Percentiles rank a stretch among this genome's conserved stretches.
Conservation (phyloP, 257 asterid species). For the Lycium ferocissimum region DNA sequence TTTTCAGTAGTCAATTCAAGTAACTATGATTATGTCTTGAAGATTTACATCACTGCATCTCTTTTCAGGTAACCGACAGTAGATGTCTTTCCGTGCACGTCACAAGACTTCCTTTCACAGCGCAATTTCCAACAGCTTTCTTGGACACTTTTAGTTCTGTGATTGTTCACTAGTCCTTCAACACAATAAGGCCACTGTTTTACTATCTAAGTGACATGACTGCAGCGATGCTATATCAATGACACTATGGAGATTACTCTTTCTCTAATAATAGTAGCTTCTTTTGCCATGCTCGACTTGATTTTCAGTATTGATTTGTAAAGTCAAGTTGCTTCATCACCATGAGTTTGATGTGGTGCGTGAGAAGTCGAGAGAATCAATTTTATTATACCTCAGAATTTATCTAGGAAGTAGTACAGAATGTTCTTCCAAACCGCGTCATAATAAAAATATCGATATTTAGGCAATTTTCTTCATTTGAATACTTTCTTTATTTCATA, state of each 20-base stretch:
- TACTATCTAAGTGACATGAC: constrained; percentile 6
- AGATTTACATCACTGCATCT: neutral
- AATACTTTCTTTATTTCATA: neutral
- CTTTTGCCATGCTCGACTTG: neutral
- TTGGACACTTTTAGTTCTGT: neutral
- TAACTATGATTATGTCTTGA: neutral
- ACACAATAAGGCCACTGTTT: neutral
- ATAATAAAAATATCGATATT: neutral
- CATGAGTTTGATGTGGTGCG: neutral
- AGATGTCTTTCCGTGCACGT: neutral
- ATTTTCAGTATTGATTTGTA: constrained; percentile 2
- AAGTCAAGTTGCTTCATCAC: constrained; percentile 21
- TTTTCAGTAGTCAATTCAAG: neutral
- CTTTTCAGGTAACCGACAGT: neutral
- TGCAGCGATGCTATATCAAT: neutral
- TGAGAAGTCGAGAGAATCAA: constrained; percentile 8
- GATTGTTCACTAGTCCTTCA: neutral
- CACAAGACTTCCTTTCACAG: neutral
- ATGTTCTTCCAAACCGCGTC: neutral
- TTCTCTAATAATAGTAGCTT: constrained; percentile 17
- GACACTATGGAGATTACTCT: neutral
- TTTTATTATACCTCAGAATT: constrained; percentile 1
- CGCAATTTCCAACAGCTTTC: neutral
- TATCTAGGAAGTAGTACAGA: neutral
- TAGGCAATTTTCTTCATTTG: neutral